Conservation (phyloP, 805 yeast species). For the Metschnikowia vanudenii region DNA sequence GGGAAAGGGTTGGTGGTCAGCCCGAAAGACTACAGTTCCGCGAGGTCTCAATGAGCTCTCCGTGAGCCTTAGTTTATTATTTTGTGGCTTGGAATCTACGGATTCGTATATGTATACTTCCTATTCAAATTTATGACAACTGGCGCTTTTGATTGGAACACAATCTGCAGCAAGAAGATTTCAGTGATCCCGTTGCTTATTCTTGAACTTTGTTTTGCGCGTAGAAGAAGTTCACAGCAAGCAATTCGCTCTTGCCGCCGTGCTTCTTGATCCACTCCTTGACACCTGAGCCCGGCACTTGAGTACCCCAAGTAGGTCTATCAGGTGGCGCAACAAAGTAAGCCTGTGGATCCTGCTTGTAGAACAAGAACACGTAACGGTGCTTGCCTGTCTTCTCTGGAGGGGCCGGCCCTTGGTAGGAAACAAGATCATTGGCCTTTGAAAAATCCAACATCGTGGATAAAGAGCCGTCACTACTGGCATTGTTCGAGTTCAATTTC, state of each 20-base stretch:
- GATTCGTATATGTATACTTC: neutral
- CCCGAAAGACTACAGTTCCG: conserved; percentile 64
- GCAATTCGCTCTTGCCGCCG: conserved; percentile 53
- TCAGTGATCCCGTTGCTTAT: neutral
- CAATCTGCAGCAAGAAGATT: neutral
- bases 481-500: conserved; percentile 37
- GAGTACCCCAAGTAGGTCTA: conserved; percentile 84
- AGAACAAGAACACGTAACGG: conserved; percentile 77
- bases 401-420: conserved; percentile 86
- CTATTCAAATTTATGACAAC: neutral
- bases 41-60: conserved; percentile 14
- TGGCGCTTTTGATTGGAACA: too few species aligned
- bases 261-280: conserved; percentile 67
- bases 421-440: conserved; percentile 43
- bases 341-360: conserved; percentile 56
- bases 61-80: too few species aligned
- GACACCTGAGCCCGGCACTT: conserved; percentile 75
- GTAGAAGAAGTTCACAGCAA: conserved; percentile 78
- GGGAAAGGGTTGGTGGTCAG: conserved; percentile 90
- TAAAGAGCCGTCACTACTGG: conserved; percentile 21
- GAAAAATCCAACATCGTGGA: conserved; percentile 33
- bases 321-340: conserved; percentile 46
- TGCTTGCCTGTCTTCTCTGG: conserved; percentile 84
- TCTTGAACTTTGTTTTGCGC: conserved; percentile 55
- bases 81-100: too few species aligned